These are phyloP conservation scores for Flaveria robusta DNA, from an alignment of 129 eudicot species.

Conservation along the genomic window DNA sequence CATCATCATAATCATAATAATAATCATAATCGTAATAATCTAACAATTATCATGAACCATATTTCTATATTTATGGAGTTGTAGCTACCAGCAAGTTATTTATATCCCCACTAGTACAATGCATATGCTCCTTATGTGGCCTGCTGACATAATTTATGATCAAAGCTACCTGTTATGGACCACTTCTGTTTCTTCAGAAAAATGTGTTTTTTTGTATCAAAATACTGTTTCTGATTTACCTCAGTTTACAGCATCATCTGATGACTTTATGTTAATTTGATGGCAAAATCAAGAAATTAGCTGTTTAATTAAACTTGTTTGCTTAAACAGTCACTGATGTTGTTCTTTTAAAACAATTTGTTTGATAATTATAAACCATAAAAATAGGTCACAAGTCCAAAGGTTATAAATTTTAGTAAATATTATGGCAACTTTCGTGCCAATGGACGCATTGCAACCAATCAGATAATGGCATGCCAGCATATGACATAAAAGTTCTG, in stretches of 20 bases:
- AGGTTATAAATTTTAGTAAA: not conserved
- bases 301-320: no score
- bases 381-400: not conserved
- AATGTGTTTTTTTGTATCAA: conserved; percentile 12
- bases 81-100: conserved; percentile 22
- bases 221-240: conserved; percentile 11
- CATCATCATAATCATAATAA: conserved; percentile 22
- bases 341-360: not conserved
- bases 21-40: not conserved
- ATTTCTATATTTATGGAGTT: conserved; percentile 15
- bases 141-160: conserved; percentile 38
- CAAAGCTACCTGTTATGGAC: conserved; percentile 45
- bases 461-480: not conserved
- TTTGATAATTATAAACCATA: not conserved
- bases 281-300: not conserved
- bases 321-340: no score
- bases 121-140: conserved; percentile 36
- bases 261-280: conserved; percentile 20
- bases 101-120: conserved; percentile 39
- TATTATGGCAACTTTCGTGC: not conserved
- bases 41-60: conserved; percentile 19
- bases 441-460: not conserved
- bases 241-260: conserved; percentile 12
- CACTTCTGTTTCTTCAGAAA: conserved; percentile 26
- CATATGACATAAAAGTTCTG: not conserved